Evolutionary conservation across 768 basidiomycete species (phyloP).

Genomic region (Trametes sanguinea): DNA sequence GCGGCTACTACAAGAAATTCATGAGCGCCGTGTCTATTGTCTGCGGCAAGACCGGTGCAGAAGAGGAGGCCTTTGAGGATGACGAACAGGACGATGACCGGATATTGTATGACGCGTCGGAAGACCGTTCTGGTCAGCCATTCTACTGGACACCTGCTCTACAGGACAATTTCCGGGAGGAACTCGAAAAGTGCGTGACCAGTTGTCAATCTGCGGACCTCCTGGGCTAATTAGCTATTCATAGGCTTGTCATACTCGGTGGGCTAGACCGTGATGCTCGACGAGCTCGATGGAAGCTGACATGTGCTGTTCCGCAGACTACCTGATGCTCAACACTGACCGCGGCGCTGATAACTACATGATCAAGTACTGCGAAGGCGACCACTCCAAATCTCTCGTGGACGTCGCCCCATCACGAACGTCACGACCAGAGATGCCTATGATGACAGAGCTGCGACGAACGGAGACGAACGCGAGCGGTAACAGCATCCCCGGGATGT

Average conservation of each 20-base stretch:
- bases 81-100: conserved; percentile 76
- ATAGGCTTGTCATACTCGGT: conserved; percentile 84
- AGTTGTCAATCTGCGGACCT: background rate
- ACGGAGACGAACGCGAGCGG: conserved; percentile 36
- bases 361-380: conserved; percentile 87
- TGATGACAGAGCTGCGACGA: conserved; percentile 69
- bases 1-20: conserved; percentile 66
- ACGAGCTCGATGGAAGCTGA: conserved; percentile 1
- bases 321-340: conserved; percentile 92
- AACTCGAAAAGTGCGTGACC: conserved; percentile 75
- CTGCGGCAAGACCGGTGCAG: conserved; percentile 83
- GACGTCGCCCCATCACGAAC: conserved; percentile 78
- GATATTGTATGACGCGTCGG: conserved; percentile 65
- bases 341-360: conserved; percentile 89
- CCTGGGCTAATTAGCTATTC: conserved; percentile 20
- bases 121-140: conserved; percentile 55
- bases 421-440: conserved; percentile 65
- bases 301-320: conserved; percentile 53
- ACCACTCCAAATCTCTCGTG: conserved; percentile 75
- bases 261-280: conserved; percentile 16
- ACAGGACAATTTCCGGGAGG: conserved; percentile 82
- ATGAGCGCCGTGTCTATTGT: conserved; percentile 70
- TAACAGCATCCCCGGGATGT: conserved; percentile 29
- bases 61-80: conserved; percentile 67
- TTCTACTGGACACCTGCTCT: conserved; percentile 84